Evolutionary conservation across 192 early-diverging fungal genomes (phyloP).

Genomic region (Coemansia sp.): DNA sequence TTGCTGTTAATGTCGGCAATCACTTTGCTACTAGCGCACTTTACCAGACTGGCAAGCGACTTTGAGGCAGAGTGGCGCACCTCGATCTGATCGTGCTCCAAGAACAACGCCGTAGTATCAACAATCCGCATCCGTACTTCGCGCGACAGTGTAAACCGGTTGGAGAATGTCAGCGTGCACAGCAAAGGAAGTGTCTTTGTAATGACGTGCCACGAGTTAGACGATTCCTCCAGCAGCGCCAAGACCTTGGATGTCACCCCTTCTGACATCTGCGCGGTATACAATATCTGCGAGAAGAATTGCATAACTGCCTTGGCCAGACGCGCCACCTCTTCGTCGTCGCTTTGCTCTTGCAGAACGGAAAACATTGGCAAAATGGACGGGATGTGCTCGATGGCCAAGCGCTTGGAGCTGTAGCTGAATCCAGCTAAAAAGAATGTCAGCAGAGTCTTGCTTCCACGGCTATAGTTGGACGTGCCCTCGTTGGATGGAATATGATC

Average conservation of each 20-base stretch:
- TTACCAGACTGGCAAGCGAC: conserved; percentile 44
- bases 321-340: conserved; percentile 40
- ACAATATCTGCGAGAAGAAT: conserved; percentile 41
- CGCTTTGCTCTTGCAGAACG: conserved; percentile 44
- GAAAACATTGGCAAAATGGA: conserved; percentile 33
- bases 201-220: conserved; percentile 74
- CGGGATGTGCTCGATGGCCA: conserved; percentile 32
- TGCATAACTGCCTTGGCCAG: conserved; percentile 35
- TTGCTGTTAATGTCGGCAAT: conserved; percentile 38
- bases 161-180: conserved; percentile 85
- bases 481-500: conserved; percentile 46
- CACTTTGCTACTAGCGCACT: conserved; percentile 38
- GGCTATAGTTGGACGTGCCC: conserved; percentile 48
- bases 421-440: conserved; percentile 31
- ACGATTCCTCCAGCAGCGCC: conserved; percentile 37
- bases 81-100: conserved; percentile 89
- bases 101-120: conserved; percentile 64
- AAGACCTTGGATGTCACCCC: conserved; percentile 30
- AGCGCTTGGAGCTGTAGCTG: conserved; percentile 25
- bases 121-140: conserved; percentile 62
- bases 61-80: conserved; percentile 52
- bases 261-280: conserved; percentile 29
- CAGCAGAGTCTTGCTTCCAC: conserved; percentile 51
- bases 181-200: conserved; percentile 78
- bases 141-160: conserved; percentile 69